Percentiles rank a stretch among this genome's conserved stretches.
phyloP scores from a whole-genome alignment of 2,329 filamentous ascomycete genomes.

The Graphiopsis chlorocephala region DNA sequence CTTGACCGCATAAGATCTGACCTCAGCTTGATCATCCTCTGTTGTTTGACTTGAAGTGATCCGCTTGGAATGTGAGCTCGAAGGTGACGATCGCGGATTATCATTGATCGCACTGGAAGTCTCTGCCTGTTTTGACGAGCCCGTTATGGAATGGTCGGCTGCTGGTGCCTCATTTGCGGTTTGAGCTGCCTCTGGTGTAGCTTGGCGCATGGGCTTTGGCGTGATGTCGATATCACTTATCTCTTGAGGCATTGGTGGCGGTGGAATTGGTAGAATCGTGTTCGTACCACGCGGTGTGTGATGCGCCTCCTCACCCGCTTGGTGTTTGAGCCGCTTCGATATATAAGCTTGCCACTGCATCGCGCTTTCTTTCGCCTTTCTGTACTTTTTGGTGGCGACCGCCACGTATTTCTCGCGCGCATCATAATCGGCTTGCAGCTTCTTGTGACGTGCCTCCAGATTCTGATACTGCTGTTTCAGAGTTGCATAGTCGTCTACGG shows the following conservation, averaged over 20 bases:
- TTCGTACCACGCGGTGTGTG: not conserved
- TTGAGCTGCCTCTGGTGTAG: not conserved
- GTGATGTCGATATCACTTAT: conserved; percentile 13
- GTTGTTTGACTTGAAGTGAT: conserved; percentile 46
- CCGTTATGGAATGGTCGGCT: not conserved
- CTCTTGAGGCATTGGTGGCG: not conserved
- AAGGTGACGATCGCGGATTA: not conserved
- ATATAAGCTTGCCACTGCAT: conserved; percentile 31
- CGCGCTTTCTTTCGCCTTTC: conserved; percentile 40
- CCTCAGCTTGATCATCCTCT: conserved; percentile 26
- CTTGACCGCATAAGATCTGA: not conserved
- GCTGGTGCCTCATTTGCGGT: not conserved
- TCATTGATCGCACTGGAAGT: not conserved
- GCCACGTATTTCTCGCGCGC: conserved; percentile 32
- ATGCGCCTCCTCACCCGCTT: not conserved
- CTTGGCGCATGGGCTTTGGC: not conserved
- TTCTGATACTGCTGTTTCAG: conserved; percentile 25
- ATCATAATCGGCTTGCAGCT: conserved; percentile 25
- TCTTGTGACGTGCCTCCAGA: conserved; percentile 31
- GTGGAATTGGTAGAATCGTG: not conserved
- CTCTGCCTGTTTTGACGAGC: not conserved
- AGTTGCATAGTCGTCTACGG: conserved; percentile 1
- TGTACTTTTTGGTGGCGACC: conserved; percentile 22
- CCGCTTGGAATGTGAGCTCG: not conserved
- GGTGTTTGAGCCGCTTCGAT: conserved; percentile 2